Evolutionary conservation across 805 yeast genomes (phyloP).

Genomic region (Starmerella floris): DNA sequence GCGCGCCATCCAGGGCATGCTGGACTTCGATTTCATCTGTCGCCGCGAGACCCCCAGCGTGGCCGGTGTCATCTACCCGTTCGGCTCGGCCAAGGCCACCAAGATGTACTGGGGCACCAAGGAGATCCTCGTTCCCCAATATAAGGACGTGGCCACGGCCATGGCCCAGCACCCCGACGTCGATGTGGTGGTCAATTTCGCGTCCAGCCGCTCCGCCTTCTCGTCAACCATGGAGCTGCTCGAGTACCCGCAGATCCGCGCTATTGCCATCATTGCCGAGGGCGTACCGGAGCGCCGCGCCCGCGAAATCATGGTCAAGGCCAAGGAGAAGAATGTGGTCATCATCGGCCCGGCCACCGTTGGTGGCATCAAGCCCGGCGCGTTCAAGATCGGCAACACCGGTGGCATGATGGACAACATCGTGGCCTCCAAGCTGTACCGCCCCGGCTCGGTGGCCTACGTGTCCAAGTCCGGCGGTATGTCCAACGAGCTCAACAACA

Average conservation of each 20-base stretch:
- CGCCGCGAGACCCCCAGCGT: constrained; percentile 35
- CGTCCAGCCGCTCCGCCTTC: constrained; percentile 36
- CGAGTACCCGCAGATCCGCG: constrained; percentile 35
- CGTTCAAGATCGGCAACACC: constrained; percentile 38
- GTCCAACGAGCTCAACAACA: constrained; percentile 38
- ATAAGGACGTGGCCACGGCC: constrained; percentile 33
- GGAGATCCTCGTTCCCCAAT: constrained; percentile 35
- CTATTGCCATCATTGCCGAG: constrained; percentile 37
- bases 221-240: constrained; percentile 36
- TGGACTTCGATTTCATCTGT: constrained; percentile 36
- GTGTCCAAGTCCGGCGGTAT: constrained; percentile 38
- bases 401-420: constrained; percentile 41
- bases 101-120: constrained; percentile 40
- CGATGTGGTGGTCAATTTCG: constrained; percentile 37
- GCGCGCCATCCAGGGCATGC: constrained; percentile 38
- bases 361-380: constrained; percentile 39
- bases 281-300: constrained; percentile 40
- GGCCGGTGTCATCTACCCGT: constrained; percentile 37
- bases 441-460: constrained; percentile 37
- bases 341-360: constrained; percentile 39
- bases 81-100: constrained; percentile 35
- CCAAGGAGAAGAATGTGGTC: constrained; percentile 34
- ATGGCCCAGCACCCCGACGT: constrained; percentile 35
- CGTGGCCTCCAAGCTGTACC: constrained; percentile 36
- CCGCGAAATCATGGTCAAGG: constrained; percentile 34